A percentile compares a stretch with the other conserved stretches of the same genome.
These are phyloP conservation scores for Cucurbita argyrosperma DNA, from an alignment of 306 rosid species.

Conservation along the genomic window DNA sequence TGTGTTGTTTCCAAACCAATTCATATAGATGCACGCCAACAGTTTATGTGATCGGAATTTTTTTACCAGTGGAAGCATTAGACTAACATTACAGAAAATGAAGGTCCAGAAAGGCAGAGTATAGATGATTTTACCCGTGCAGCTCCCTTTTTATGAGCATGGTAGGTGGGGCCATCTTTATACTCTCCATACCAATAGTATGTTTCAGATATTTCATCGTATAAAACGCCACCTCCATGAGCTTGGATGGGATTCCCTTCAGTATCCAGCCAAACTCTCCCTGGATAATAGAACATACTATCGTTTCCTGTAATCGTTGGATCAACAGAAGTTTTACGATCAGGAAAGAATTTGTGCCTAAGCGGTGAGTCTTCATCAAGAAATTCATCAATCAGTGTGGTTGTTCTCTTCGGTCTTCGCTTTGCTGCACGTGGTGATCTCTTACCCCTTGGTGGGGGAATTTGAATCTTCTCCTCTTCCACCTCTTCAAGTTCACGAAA, in stretches of 20 bases:
- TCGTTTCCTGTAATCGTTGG: constrained; percentile 43
- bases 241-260: constrained; percentile 92
- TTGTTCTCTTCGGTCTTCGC: constrained; percentile 54
- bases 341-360: constrained; percentile 67
- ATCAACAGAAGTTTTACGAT: constrained; percentile 39
- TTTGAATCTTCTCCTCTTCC: constrained; percentile 62
- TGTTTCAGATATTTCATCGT: constrained; percentile 47
- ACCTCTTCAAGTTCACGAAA: constrained; percentile 68
- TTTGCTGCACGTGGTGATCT: constrained; percentile 86
- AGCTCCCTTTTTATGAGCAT: constrained; percentile 67
- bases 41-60: neutral
- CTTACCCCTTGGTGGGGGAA: constrained; percentile 90
- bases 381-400: constrained; percentile 82
- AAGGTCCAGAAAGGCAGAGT: neutral
- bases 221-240: constrained; percentile 89
- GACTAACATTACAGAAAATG: constrained; percentile 1
- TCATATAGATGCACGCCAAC: neutral
- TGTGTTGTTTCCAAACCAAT: neutral
- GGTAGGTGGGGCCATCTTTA: constrained; percentile 90
- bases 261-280: constrained; percentile 87
- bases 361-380: constrained; percentile 87
- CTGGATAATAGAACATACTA: constrained; percentile 62
- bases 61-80: neutral
- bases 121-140: constrained; percentile 61
- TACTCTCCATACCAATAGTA: constrained; percentile 99